Evolutionary conservation across 352 stramenopile species (phyloP).

Genomic region (Globisporangium nodosum): DNA sequence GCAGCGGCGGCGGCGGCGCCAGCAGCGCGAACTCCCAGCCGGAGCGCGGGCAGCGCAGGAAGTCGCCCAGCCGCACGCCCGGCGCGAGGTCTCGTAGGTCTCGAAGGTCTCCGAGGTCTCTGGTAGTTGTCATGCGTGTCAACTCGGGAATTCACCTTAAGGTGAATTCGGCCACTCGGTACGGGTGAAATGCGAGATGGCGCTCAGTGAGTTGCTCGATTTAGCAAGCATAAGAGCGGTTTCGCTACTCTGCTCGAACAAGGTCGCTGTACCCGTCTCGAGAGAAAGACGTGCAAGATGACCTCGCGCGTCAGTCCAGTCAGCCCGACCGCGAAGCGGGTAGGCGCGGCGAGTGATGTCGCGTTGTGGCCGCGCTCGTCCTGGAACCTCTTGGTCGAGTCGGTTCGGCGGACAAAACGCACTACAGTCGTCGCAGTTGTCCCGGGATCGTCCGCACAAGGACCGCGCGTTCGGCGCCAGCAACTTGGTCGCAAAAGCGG

Average conservation of each 20-base stretch:
- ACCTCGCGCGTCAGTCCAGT: neutral
- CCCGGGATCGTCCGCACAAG: neutral
- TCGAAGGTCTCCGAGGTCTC: too few relatives aligned
- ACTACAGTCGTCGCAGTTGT: neutral
- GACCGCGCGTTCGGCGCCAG: neutral
- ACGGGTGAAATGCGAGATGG: too few relatives aligned
- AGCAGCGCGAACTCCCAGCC: constrained; percentile 8
- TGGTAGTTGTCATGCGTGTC: too few relatives aligned
- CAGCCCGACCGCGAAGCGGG: too few relatives aligned
- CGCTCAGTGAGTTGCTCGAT: too few relatives aligned
- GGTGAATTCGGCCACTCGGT: too few relatives aligned
- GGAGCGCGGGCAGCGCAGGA: neutral
- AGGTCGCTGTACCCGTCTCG: too few relatives aligned
- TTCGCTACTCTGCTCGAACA: too few relatives aligned
- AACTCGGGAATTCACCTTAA: too few relatives aligned
- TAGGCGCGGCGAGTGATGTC: too few relatives aligned
- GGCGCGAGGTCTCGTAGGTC: too few relatives aligned
- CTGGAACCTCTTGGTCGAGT: neutral
- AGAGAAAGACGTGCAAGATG: neutral
- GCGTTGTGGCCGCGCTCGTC: neutral
- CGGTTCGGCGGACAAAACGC: neutral
- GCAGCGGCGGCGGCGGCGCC: neutral
- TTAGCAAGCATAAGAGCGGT: too few relatives aligned
- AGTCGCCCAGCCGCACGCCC: neutral
- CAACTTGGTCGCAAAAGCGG: neutral